A percentile compares a stretch with the other conserved stretches of the same genome.
Conservation (phyloP, 1,284 basidiomycete genomes). For the Leccinum pachyderme region DNA sequence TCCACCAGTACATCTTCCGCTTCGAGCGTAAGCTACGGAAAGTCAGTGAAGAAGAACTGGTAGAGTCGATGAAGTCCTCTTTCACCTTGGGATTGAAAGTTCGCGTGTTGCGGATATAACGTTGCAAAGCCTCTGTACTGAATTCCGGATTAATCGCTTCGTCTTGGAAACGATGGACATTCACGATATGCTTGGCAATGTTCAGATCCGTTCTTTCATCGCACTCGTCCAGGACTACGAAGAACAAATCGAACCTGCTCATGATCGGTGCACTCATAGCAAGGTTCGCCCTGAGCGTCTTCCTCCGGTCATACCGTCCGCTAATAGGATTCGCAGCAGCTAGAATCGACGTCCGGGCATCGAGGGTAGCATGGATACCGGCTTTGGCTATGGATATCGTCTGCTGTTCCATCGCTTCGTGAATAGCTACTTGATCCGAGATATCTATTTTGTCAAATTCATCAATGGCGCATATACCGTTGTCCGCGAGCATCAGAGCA, state of each 20-base stretch:
- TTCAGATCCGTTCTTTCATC: conserved; percentile 91
- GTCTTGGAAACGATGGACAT: conserved; percentile 95
- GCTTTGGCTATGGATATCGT: conserved; percentile 99
- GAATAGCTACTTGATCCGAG: conserved; percentile 97
- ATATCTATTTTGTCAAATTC: conserved; percentile 99
- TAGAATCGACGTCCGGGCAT: conserved; percentile 96
- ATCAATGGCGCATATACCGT: conserved; percentile 99
- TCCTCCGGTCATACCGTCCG: conserved; percentile 95
- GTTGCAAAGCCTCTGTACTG: conserved; percentile 92
- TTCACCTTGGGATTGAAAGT: conserved; percentile 94
- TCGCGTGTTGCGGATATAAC: conserved; percentile 95
- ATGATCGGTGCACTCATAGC: conserved; percentile 99
- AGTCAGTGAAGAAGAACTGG: conserved; percentile 8
- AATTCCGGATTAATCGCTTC: conserved; percentile 95
- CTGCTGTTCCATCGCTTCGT: conserved; percentile 99
- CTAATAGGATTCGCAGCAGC: conserved; percentile 98
- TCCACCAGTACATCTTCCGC: conserved; percentile 93
- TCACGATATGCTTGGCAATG: conserved; percentile 96
- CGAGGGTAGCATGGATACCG: conserved; percentile 97
- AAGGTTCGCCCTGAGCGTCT: conserved; percentile 88
- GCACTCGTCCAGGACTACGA: conserved; percentile 97
- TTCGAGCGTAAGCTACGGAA: conserved; percentile 78
- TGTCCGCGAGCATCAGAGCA: conserved; percentile 98
- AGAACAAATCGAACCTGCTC: conserved; percentile 99
- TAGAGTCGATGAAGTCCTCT: not conserved